Percentiles rank a stretch among this genome's conserved stretches.
phyloP scores from a whole-genome alignment of 805 yeast species.

The Ogataea sp. region DNA sequence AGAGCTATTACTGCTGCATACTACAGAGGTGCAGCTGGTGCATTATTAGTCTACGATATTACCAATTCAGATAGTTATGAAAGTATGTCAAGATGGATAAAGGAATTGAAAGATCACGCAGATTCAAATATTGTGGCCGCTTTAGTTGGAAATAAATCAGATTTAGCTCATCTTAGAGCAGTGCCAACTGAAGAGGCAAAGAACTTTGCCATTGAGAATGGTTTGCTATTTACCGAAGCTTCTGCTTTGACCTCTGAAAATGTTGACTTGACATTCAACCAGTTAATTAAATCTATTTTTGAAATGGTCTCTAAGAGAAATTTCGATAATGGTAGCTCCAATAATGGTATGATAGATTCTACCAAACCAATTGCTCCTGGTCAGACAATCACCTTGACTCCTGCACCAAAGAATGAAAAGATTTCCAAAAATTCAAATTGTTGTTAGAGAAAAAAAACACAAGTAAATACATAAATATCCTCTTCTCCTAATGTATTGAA shows the following conservation, averaged over 20 bases:
- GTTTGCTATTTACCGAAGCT: slow-evolving; percentile 88
- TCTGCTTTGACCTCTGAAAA: slow-evolving; percentile 91
- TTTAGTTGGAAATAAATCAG: slow-evolving; percentile 86
- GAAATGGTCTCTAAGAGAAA: slow-evolving; percentile 85
- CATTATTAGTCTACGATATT: slow-evolving; percentile 90
- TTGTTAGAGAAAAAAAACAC: slow-evolving; percentile 38
- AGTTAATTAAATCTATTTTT: slow-evolving; percentile 84
- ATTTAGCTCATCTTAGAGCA: slow-evolving; percentile 86
- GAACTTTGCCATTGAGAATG: slow-evolving; percentile 89
- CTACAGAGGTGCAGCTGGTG: slow-evolving; percentile 98
- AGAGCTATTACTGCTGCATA: slow-evolving; percentile 97
- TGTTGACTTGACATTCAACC: slow-evolving; percentile 91
- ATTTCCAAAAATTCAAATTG: slow-evolving; percentile 53
- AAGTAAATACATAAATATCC: background rate
- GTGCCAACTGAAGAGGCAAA: slow-evolving; percentile 98
- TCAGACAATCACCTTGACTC: slow-evolving; percentile 87
- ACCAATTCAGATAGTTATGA: slow-evolving; percentile 85
- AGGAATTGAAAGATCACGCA: slow-evolving; percentile 86
- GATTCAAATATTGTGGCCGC: slow-evolving; percentile 94
- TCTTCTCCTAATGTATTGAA: no score
- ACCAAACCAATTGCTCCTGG: slow-evolving; percentile 65
- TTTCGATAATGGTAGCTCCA: slow-evolving; percentile 76
- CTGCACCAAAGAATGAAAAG: slow-evolving; percentile 78
- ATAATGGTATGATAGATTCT: slow-evolving; percentile 16
- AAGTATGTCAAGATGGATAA: slow-evolving; percentile 80